Conservation (phyloP, 2,329 filamentous ascomycete genomes). For the Aspergillus floridensis region DNA sequence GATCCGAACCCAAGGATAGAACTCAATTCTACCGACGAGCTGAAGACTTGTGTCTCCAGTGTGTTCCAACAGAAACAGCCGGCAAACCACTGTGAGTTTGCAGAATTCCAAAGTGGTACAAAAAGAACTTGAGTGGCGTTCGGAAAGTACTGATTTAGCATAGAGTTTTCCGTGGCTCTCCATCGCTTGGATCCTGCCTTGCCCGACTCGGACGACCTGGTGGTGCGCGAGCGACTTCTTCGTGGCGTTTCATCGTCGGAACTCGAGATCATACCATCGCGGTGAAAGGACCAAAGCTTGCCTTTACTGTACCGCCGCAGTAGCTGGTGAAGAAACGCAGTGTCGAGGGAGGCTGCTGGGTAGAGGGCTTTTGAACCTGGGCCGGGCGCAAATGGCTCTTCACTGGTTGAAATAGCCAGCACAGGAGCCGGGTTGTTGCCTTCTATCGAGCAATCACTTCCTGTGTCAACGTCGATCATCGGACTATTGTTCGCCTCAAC, state of each 20-base stretch:
- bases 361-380: conserved; percentile 27
- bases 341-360: conserved; percentile 33
- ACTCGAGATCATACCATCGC: conserved; percentile 42
- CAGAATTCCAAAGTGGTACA: conserved; percentile 52
- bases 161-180: conserved; percentile 36
- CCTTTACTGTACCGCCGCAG: conserved; percentile 48
- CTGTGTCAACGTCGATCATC: conserved; percentile 28
- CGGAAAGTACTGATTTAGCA: conserved; percentile 48
- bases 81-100: conserved; percentile 47
- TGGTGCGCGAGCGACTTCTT: conserved; percentile 8
- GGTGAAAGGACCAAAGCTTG: conserved; percentile 50
- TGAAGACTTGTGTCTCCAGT: conserved; percentile 37
- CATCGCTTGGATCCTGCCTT: conserved; percentile 27
- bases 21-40: conserved; percentile 38
- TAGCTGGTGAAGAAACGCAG: conserved; percentile 33
- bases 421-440: conserved; percentile 30
- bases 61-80: conserved; percentile 47
- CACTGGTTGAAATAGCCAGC: conserved; percentile 36
- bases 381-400: conserved; percentile 35
- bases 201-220: conserved; percentile 19
- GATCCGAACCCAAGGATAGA: conserved; percentile 43
- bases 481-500: conserved; percentile 32
- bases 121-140: conserved; percentile 50
- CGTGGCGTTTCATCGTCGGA: conserved; percentile 44
- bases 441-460: conserved; percentile 30